phyloP scores from a whole-genome alignment of 2,329 filamentous ascomycete species.

The Chaetomiaceae sp. region DNA sequence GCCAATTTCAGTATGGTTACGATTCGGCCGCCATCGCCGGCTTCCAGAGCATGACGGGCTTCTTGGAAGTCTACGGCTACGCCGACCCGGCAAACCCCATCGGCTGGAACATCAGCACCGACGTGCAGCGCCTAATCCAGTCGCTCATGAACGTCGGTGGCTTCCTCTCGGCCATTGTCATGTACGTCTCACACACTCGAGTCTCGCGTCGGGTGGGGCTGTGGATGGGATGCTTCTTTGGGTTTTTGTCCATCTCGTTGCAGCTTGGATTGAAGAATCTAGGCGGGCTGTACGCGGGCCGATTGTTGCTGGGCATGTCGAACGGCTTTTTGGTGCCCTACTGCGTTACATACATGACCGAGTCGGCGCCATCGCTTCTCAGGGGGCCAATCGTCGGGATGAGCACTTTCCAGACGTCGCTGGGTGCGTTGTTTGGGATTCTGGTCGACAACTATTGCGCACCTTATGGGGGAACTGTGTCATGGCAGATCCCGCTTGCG shows the following conservation, averaged over 20 bases:
- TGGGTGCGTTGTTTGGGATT: constrained; percentile 40
- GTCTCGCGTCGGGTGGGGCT: constrained; percentile 43
- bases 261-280: constrained; percentile 49
- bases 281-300: constrained; percentile 46
- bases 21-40: constrained; percentile 40
- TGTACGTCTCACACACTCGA: constrained; percentile 30
- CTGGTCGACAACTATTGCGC: constrained; percentile 47
- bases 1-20: constrained; percentile 40
- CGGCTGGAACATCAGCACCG: constrained; percentile 28
- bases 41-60: constrained; percentile 38
- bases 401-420: constrained; percentile 24
- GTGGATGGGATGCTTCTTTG: constrained; percentile 43
- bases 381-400: constrained; percentile 24
- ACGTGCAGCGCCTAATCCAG: constrained; percentile 35
- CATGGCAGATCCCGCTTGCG: constrained; percentile 38
- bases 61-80: constrained; percentile 30
- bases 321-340: constrained; percentile 52
- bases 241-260: constrained; percentile 44
- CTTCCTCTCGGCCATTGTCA: constrained; percentile 33
- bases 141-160: constrained; percentile 36
- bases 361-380: constrained; percentile 24
- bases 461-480: constrained; percentile 31
- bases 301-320: constrained; percentile 48
- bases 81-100: constrained; percentile 28
- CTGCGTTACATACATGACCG: constrained; percentile 25